Percentiles rank a stretch among this genome's conserved stretches.
Evolutionary conservation across 2,329 filamentous ascomycete genomes (phyloP).

Genomic region (Trichoderma sp.): DNA sequence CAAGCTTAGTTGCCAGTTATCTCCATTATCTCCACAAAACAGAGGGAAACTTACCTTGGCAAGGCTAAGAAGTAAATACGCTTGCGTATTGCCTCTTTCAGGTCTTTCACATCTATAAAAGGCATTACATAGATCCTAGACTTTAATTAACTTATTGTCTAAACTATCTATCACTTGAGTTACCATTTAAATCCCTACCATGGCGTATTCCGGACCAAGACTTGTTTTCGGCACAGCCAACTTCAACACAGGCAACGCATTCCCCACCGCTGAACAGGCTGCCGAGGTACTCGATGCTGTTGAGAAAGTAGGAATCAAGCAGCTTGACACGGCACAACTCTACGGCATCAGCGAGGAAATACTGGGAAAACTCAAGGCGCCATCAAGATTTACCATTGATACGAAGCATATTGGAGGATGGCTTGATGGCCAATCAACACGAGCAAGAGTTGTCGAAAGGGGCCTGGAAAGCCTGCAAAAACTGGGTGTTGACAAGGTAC

Average conservation of each 20-base stretch:
- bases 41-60: background rate
- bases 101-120: background rate
- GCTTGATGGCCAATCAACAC: background rate
- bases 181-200: background rate
- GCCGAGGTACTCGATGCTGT: background rate
- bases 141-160: background rate
- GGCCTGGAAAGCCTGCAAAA: background rate
- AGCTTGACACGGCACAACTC: constrained; percentile 9
- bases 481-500: background rate
- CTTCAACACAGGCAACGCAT: background rate
- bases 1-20: background rate
- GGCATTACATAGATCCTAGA: background rate
- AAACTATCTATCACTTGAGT: background rate
- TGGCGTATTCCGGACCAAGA: background rate
- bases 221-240: constrained; percentile 1
- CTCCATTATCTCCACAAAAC: background rate
- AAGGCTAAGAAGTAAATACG: background rate
- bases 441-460: background rate
- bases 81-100: background rate
- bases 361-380: background rate
- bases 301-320: background rate
- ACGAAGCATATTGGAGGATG: constrained; percentile 12
- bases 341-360: constrained; percentile 3
- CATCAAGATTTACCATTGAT: background rate
- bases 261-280: background rate